Evolutionary conservation across 2,329 filamentous ascomycete genomes (phyloP), one percentile per base, ranked within the genome.

Genomic region (Colletotrichum agaves): DNA sequence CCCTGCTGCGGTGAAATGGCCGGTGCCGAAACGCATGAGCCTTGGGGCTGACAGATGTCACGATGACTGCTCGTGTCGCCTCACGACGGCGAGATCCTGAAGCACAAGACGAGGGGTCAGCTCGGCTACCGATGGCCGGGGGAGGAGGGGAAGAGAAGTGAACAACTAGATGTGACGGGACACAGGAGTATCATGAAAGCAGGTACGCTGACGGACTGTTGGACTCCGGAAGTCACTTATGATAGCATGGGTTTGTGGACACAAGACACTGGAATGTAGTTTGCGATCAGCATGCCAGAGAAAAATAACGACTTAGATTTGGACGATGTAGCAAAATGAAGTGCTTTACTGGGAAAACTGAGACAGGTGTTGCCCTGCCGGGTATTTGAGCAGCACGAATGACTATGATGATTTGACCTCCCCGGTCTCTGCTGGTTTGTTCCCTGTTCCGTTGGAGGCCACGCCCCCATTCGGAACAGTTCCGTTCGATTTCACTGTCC

Each of bases 301-400:
- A 19, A 21, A 53, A 4, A 44, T 64, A 44, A 19, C 31, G 27
- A 3, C 21, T 21, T 4, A 23, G 6, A 5, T 23, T 37, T 39
- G 23, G 65, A 49, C 19, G 50, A 60, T 68, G 55, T 50, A 21
- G 44, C 47, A 23, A 65, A 65, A 68, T 65, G 61, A 65, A 6
- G 11, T 59, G 47, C 17, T 60, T 55, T 37, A 59, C 53, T 68
- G 21, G 21, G 37, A 43, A 41, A 65, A 60, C 7, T 65, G 65
- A 68, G 65, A 68, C 65, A 68, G 65, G 61, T 17, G 41, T 61
- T 43, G 57, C 61, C 61, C 47, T 64, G 65, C 61, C 65, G 65
- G 65, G 65, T 68, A 68, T 68, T 68, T 60, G 61, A 65, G 41
- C 31, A 65, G 65, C 41, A 60, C 46, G 21, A 61, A 61, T 43